Conservation (phyloP, 2,329 filamentous ascomycete genomes). For the Beauveria rudraprayagi region DNA sequence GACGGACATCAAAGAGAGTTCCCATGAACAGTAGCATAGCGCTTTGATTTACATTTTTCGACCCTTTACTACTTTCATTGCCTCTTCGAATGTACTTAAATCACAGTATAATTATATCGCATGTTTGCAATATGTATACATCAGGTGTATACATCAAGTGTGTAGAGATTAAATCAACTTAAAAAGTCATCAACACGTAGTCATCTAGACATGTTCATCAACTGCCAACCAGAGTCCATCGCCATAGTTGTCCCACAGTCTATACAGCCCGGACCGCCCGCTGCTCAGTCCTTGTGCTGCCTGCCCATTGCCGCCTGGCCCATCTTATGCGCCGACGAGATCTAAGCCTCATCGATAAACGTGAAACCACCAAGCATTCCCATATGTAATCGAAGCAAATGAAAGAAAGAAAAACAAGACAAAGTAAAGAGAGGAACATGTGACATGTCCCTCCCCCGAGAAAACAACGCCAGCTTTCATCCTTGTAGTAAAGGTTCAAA, state of each 20-base stretch:
- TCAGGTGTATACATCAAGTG: neutral
- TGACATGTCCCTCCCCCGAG: neutral
- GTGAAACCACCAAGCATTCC: neutral
- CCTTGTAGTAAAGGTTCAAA: conserved; percentile 3
- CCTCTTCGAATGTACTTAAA: too few relatives aligned
- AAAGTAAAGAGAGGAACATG: neutral
- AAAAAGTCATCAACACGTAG: conserved; percentile 2
- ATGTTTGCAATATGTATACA: neutral
- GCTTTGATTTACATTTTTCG: too few relatives aligned
- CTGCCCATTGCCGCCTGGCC: neutral
- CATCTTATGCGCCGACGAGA: neutral
- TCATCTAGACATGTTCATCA: neutral
- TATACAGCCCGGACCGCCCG: conserved; percentile 1
- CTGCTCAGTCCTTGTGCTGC: conserved; percentile 4
- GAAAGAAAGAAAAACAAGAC: neutral
- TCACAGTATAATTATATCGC: neutral
- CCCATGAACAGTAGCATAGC: too few relatives aligned
- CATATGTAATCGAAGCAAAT: neutral
- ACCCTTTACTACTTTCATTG: too few relatives aligned
- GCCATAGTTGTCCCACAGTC: conserved; percentile 15
- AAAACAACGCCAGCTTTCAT: conserved; percentile 8
- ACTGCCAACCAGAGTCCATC: conserved; percentile 13
- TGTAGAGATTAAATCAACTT: neutral
- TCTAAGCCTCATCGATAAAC: neutral
- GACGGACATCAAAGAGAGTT: too few relatives aligned